Evolutionary conservation across 768 basidiomycete genomes (phyloP).

Genomic region (Leucocoprinus leucothites): DNA sequence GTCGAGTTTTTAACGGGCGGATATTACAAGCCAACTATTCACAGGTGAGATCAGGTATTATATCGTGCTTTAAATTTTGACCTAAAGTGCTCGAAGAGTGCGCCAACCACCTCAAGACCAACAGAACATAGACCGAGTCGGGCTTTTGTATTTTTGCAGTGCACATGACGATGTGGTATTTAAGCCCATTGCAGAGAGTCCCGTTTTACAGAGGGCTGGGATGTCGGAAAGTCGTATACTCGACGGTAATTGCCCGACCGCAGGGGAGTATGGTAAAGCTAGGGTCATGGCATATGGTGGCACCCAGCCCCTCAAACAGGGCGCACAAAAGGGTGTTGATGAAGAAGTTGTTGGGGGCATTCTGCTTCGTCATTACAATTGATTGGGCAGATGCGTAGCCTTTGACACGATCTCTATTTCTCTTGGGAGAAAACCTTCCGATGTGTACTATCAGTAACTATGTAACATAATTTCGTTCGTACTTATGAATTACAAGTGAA

Average conservation of each 20-base stretch:
- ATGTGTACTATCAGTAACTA: too few species aligned
- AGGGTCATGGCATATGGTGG: constrained; percentile 40
- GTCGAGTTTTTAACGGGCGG: constrained; percentile 47
- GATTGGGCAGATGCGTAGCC: too few species aligned
- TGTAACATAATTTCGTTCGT: too few species aligned
- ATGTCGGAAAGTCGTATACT: constrained; percentile 22
- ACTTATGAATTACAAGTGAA: too few species aligned
- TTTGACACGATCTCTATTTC: background rate
- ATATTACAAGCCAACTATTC: constrained; percentile 46
- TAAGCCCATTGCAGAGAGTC: constrained; percentile 37
- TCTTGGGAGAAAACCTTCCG: too few species aligned
- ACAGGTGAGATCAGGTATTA: constrained; percentile 20
- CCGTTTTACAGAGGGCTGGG: constrained; percentile 36
- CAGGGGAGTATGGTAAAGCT: constrained; percentile 37
- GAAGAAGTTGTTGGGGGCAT: constrained; percentile 45
- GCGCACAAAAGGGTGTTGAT: constrained; percentile 35
- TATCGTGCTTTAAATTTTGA: background rate
- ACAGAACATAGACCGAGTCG: constrained; percentile 37
- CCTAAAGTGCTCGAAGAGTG: constrained; percentile 27
- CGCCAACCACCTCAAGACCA: constrained; percentile 48
- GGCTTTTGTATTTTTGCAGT: constrained; percentile 45
- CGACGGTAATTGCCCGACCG: constrained; percentile 37
- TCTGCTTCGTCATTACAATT: constrained; percentile 47
- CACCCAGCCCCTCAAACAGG: constrained; percentile 22
- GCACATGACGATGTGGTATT: constrained; percentile 42